These are phyloP conservation scores for Ceratobasidium sp. DNA, from an alignment of 1,284 basidiomycete species.

Conservation along the genomic window DNA sequence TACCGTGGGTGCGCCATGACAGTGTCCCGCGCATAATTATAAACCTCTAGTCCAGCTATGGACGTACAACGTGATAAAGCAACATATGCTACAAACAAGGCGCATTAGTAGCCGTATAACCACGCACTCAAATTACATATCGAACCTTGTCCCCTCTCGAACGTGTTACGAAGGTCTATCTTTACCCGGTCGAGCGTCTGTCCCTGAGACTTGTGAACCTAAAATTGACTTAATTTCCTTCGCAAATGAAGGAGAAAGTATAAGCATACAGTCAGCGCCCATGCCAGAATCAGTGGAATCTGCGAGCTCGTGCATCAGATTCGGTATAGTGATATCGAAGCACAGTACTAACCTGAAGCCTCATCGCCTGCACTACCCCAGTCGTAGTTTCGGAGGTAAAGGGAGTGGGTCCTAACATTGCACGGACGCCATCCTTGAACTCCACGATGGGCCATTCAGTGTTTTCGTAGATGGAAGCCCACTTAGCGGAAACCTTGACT, in stretches of 20 bases:
- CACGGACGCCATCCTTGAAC: conserved; percentile 40
- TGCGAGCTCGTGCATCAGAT: conserved; percentile 59
- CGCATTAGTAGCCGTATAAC: too few relatives aligned
- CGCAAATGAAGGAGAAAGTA: not conserved
- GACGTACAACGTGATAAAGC: conserved; percentile 55
- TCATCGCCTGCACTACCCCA: conserved; percentile 51
- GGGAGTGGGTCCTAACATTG: conserved; percentile 39
- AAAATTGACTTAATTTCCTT: not conserved
- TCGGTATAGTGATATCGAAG: too few relatives aligned
- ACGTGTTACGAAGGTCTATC: conserved; percentile 73
- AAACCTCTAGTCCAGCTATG: conserved; percentile 53
- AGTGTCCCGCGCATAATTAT: conserved; percentile 51
- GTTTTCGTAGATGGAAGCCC: conserved; percentile 4
- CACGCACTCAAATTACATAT: not conserved
- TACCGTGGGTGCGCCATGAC: conserved; percentile 13
- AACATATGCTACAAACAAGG: conserved; percentile 53
- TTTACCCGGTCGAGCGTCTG: conserved; percentile 86
- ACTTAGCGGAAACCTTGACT: not conserved
- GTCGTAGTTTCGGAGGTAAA: conserved; percentile 51
- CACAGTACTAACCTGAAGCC: conserved; percentile 50
- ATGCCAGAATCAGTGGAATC: conserved; percentile 83
- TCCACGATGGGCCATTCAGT: conserved; percentile 45
- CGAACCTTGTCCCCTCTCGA: conserved; percentile 75
- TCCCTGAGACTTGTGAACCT: conserved; percentile 87
- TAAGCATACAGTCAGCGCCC: conserved; percentile 72